Percentiles rank a stretch among this genome's conserved stretches.
These are phyloP conservation scores for Didymella segeticola DNA, from an alignment of 2,329 filamentous ascomycete species.

Conservation along the genomic window DNA sequence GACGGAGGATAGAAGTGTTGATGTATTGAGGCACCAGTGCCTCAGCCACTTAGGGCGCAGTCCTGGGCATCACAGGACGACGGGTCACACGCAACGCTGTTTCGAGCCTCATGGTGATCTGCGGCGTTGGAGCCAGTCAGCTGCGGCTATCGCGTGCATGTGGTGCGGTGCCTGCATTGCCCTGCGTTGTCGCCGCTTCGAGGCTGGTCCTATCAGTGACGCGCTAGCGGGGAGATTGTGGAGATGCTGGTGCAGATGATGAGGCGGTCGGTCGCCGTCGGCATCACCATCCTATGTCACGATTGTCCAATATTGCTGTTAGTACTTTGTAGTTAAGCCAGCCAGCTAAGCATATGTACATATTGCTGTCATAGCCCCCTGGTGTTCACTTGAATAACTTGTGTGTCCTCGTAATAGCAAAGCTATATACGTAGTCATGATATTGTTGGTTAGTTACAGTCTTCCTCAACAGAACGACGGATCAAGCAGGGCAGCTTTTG, in stretches of 20 bases:
- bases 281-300: too few species aligned
- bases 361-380: too few species aligned
- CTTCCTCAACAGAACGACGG: too few species aligned
- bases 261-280: conserved; percentile 6
- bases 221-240: conserved; percentile 15
- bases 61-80: conserved; percentile 26
- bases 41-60: conserved; percentile 45
- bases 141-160: conserved; percentile 18
- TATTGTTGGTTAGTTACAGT: too few species aligned
- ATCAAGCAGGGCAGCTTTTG: too few species aligned
- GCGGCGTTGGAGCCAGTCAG: conserved; percentile 33
- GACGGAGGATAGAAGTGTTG: not conserved
- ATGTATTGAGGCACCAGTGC: conserved; percentile 24
- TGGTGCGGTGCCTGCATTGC: conserved; percentile 18
- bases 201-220: conserved; percentile 14
- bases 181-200: conserved; percentile 18
- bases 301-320: too few species aligned
- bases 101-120: conserved; percentile 44
- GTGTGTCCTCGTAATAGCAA: too few species aligned
- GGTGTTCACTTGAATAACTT: too few species aligned
- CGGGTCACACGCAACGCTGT: conserved; percentile 38
- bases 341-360: too few species aligned
- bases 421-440: too few species aligned
- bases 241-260: conserved; percentile 6
- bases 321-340: too few species aligned